Conservation (phyloP, 2,329 filamentous ascomycete species). For the Xylaria sp. region DNA sequence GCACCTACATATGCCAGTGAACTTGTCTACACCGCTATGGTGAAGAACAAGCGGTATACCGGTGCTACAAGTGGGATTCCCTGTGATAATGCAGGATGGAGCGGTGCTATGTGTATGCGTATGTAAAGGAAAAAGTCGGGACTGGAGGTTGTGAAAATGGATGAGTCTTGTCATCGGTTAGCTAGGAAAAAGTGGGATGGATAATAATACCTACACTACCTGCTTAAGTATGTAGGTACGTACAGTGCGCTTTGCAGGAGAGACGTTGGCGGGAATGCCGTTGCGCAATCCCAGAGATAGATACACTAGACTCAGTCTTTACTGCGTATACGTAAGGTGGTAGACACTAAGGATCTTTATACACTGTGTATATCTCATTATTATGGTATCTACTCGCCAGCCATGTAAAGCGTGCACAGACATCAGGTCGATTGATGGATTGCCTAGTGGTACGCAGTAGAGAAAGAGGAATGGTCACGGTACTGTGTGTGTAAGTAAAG, state of each 20-base stretch:
- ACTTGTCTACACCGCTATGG: conserved; percentile 32
- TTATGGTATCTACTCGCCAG: background rate
- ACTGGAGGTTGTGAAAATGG: conserved; percentile 5
- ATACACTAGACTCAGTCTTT: background rate
- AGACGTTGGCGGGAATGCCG: conserved; percentile 31
- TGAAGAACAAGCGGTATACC: conserved; percentile 32
- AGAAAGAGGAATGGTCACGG: no score
- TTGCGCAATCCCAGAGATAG: conserved; percentile 26
- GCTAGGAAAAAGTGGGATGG: conserved; percentile 21
- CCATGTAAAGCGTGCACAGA: conserved; percentile 7
- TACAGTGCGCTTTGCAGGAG: conserved; percentile 27
- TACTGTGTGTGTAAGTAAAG: background rate
- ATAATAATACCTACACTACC: conserved; percentile 19
- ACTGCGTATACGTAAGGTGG: background rate
- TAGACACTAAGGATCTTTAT: background rate
- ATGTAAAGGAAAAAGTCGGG: conserved; percentile 18
- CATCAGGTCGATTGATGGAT: background rate
- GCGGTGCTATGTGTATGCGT: conserved; percentile 17
- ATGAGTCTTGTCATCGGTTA: background rate
- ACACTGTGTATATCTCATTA: conserved; percentile 7
- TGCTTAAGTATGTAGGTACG: no score
- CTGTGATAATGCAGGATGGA: conserved; percentile 13
- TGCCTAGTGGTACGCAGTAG: background rate
- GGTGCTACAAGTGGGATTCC: conserved; percentile 6
- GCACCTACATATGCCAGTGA: conserved; percentile 36